Evolutionary conservation across 2,329 filamentous ascomycete species (phyloP).

Genomic region (Dactylellina sp.): DNA sequence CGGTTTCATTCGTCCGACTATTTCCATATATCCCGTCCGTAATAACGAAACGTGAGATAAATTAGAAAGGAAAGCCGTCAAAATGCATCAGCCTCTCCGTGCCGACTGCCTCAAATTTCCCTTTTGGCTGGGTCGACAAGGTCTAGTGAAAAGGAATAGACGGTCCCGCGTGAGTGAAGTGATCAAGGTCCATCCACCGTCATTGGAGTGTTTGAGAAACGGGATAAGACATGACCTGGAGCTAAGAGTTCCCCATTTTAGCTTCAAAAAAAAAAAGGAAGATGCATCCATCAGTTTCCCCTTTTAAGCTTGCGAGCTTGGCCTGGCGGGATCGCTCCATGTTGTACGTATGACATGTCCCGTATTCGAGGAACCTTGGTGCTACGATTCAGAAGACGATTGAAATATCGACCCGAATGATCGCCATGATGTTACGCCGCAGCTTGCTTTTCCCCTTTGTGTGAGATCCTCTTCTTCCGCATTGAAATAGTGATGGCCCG

Average conservation of each 20-base stretch:
- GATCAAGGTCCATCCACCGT: slow-evolving; percentile 24
- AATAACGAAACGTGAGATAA: slow-evolving; percentile 45
- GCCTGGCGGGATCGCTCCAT: slow-evolving; percentile 24
- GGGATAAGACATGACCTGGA: slow-evolving; percentile 49
- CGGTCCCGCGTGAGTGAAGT: slow-evolving; percentile 31
- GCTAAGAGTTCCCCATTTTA: slow-evolving; percentile 18
- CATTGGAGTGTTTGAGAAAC: slow-evolving; percentile 51
- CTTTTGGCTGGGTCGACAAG: slow-evolving; percentile 45
- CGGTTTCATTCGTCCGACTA: slow-evolving; percentile 45
- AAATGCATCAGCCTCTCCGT: slow-evolving; percentile 29
- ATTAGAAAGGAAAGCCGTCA: slow-evolving; percentile 16
- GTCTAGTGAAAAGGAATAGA: slow-evolving; percentile 30
- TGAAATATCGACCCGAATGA: slow-evolving; percentile 46
- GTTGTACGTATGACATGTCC: slow-evolving; percentile 34
- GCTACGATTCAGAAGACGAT: slow-evolving; percentile 28
- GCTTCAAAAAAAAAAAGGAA: neutral
- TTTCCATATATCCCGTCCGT: slow-evolving; percentile 28
- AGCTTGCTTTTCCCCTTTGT: slow-evolving; percentile 5
- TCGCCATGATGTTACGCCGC: slow-evolving; percentile 45
- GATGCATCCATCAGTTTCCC: slow-evolving; percentile 31
- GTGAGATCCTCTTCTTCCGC: neutral
- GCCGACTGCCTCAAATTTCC: slow-evolving; percentile 49
- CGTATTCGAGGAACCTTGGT: slow-evolving; percentile 13
- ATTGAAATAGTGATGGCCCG: no score
- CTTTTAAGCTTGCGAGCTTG: slow-evolving; percentile 40